Conservation (phyloP, 2,329 filamentous ascomycete species). For the Apiospora saccharicola region DNA sequence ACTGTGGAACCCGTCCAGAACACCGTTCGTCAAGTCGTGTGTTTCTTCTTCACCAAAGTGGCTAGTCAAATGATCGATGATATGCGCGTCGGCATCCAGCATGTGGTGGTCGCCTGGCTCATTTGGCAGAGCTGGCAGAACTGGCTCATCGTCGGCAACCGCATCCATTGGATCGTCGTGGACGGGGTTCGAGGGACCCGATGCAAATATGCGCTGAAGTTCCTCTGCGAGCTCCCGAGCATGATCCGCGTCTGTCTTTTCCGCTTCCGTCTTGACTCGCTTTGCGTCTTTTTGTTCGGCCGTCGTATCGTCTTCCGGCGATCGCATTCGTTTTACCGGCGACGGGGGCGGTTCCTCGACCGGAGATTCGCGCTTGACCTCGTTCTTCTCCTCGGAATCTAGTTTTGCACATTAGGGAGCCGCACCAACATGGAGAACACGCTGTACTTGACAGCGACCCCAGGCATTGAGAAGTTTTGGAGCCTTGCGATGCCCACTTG, state of each 20-base stretch:
- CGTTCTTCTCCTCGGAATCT: constrained; percentile 40
- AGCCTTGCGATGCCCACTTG: background rate
- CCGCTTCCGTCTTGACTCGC: constrained; percentile 37
- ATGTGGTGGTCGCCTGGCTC: constrained; percentile 11
- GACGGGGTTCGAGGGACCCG: background rate
- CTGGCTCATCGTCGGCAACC: background rate
- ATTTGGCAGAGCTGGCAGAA: background rate
- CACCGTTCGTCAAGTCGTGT: constrained; percentile 29
- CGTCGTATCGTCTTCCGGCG: constrained; percentile 29
- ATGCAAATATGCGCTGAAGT: background rate
- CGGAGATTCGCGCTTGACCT: constrained; percentile 40
- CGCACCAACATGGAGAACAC: constrained; percentile 24
- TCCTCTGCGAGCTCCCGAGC: constrained; percentile 5
- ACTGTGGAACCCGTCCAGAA: constrained; percentile 22
- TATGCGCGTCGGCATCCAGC: constrained; percentile 14
- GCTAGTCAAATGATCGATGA: constrained; percentile 4
- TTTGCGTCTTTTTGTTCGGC: constrained; percentile 35
- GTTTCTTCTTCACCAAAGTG: constrained; percentile 38
- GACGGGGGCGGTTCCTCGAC: constrained; percentile 31
- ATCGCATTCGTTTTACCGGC: constrained; percentile 38
- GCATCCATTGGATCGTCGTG: constrained; percentile 2
- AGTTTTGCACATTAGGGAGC: constrained; percentile 24
- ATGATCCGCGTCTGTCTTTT: constrained; percentile 34
- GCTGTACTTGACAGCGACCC: background rate
- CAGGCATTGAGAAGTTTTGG: background rate